Evolutionary conservation across 1,139 yeast genomes (phyloP), one percentile per base, ranked within the genome.

Genomic region (Spathaspora sp.): DNA sequence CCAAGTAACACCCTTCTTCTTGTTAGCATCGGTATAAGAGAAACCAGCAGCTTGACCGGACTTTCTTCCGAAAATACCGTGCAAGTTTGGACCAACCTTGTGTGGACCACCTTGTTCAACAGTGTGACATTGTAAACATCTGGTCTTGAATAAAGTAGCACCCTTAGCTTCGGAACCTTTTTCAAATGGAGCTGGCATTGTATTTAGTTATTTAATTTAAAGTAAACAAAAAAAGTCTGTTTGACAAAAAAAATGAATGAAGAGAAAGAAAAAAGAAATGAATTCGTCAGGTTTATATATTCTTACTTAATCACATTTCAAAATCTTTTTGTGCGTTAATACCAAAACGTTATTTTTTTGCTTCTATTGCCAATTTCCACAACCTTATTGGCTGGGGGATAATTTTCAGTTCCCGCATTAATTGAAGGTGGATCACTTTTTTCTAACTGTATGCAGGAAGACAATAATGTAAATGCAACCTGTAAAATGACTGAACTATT

Each of bases 61-160:
- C 61, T 78, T 69, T 81, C 98, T 89, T 67, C 95, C 95, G 56
- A 93, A 78, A 60, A 93, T 77, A 73, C 98, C 99, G 75, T 89
- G 87, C 72, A 93, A 87, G 76, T 91, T 93, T 69, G 99, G 99
- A 72, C 99, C 99, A 65, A 93, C 97, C 84, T 93, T 93, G 89
- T 93, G 84, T 63, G 98, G 91, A 56, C 96, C 99, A 68, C 97
- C 97, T 54, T 76, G 78, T 74, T 93, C 98, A 59, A 85, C 85
- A 65, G 99, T 93, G 86, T 93, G 99, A 77, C 99, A 93, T 80
- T 93, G 99, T 63, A 90, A 82, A 78, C 99, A 93, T 85, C 99
- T 89, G 58, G 98, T 93, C 81, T 93, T 93, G 86, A 93, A 93
- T 61, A 93, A 82, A 69, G 89, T 89, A 59, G 98, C 97, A 81